Evolutionary conservation across 73 alveolate genomes (phyloP).

Genomic region (Tetrahymena elliotti): DNA sequence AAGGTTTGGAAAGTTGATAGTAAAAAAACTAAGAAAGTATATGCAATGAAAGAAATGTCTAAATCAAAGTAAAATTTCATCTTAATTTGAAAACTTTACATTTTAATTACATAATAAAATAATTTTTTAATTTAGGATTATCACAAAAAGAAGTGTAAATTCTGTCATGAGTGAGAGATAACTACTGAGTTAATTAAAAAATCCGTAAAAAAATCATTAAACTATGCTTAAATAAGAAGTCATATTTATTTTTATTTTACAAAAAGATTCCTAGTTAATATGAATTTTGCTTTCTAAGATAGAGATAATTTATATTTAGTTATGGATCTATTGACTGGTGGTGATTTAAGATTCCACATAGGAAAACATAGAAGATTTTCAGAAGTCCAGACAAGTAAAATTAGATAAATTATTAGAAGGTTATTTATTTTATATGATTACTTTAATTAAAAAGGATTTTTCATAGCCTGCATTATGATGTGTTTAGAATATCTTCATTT

Average conservation of each 20-base stretch:
- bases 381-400: constrained; percentile 78
- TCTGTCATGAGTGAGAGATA: constrained; percentile 66
- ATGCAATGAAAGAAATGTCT: constrained; percentile 79
- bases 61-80: constrained; percentile 29
- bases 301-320: constrained; percentile 82
- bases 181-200: constrained; percentile 49
- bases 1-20: constrained; percentile 81
- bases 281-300: constrained; percentile 91
- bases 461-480: constrained; percentile 84
- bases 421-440: background rate
- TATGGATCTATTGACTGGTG: constrained; percentile 89
- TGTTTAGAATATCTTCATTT: constrained; percentile 90
- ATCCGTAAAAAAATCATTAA: constrained; percentile 24
- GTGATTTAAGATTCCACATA: constrained; percentile 90
- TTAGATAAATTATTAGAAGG: background rate
- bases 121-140: constrained; percentile 35
- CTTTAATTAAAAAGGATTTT: constrained; percentile 43
- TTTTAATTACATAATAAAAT: background rate
- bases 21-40: constrained; percentile 54
- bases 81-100: background rate
- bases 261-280: constrained; percentile 78
- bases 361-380: constrained; percentile 70
- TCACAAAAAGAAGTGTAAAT: constrained; percentile 55
- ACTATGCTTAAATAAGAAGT: background rate
- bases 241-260: background rate